These are phyloP conservation scores for Corymbia citriodora DNA, from an alignment of 441 rosid genomes.

Conservation along the genomic window DNA sequence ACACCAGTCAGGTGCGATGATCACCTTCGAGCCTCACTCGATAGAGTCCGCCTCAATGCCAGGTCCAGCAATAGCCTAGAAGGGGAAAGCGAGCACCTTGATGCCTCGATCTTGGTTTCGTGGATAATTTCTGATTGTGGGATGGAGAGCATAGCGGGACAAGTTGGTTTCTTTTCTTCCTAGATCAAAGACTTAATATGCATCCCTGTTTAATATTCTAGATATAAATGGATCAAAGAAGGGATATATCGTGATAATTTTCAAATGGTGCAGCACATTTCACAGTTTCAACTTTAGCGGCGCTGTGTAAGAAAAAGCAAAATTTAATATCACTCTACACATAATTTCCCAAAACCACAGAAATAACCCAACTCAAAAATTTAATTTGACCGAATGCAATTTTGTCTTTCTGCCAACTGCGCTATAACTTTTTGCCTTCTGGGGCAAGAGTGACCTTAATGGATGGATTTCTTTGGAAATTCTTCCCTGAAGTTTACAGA, in stretches of 20 bases:
- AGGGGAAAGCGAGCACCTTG: too few species aligned
- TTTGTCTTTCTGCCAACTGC: neutral
- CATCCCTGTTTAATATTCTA: too few species aligned
- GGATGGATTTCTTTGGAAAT: slow-evolving; percentile 73
- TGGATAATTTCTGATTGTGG: too few species aligned
- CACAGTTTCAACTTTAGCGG: neutral
- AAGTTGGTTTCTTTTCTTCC: too few species aligned
- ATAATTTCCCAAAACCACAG: neutral
- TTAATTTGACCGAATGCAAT: neutral
- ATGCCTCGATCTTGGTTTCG: too few species aligned
- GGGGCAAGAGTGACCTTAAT: slow-evolving; percentile 88
- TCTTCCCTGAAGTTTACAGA: slow-evolving; percentile 56
- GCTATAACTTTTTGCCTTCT: neutral
- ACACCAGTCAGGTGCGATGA: too few species aligned
- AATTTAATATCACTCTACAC: neutral
- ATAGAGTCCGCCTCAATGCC: too few species aligned
- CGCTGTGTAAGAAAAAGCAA: neutral
- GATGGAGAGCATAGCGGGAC: too few species aligned
- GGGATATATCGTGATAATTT: neutral
- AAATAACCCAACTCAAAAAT: neutral
- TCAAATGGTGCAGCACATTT: neutral
- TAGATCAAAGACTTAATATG: too few species aligned
- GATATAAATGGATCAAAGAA: too few species aligned
- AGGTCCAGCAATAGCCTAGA: too few species aligned
- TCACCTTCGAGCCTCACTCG: too few species aligned